Conservation (phyloP, 768 basidiomycete genomes). For the Xerocomus spinulosus region DNA sequence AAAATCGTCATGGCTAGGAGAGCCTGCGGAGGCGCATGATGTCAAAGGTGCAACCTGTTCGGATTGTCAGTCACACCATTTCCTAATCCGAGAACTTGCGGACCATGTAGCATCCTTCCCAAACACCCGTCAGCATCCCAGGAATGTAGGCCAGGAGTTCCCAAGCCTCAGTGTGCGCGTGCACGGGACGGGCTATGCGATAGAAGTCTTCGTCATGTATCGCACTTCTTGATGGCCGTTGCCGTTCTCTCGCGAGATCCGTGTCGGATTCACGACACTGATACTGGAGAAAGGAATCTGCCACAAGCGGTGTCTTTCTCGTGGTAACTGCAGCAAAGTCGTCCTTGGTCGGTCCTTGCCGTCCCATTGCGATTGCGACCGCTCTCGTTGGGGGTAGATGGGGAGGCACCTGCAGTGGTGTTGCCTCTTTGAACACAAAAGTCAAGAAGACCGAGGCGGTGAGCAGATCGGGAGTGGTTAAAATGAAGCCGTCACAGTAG, state of each 20-base stretch:
- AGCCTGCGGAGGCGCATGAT: slow-evolving; percentile 10
- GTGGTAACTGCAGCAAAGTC: slow-evolving; percentile 43
- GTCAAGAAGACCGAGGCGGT: slow-evolving; percentile 49
- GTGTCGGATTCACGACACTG: slow-evolving; percentile 27
- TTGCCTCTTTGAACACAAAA: slow-evolving; percentile 48
- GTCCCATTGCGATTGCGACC: slow-evolving; percentile 40
- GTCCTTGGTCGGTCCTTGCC: slow-evolving; percentile 50
- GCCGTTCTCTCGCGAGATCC: slow-evolving; percentile 30
- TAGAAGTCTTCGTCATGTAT: slow-evolving; percentile 37
- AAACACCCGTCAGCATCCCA: slow-evolving; percentile 49
- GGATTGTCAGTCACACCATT: slow-evolving; percentile 13
- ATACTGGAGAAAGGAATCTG: slow-evolving; percentile 35
- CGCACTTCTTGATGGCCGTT: slow-evolving; percentile 32
- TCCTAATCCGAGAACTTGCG: slow-evolving; percentile 21
- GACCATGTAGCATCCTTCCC: slow-evolving; percentile 62
- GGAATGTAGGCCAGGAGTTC: slow-evolving; percentile 35
- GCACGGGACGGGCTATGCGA: slow-evolving; percentile 25
- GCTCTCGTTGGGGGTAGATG: slow-evolving; percentile 50
- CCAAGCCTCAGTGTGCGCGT: slow-evolving; percentile 16
- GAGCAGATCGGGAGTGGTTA: slow-evolving; percentile 35
- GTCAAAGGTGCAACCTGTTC: slow-evolving; percentile 27
- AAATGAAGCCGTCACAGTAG: slow-evolving; percentile 19
- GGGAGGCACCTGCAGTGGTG: slow-evolving; percentile 40
- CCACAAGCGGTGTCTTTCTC: slow-evolving; percentile 46
- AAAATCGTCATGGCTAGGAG: slow-evolving; percentile 30